These are phyloP conservation scores for Calocera cornea DNA, from an alignment of 768 basidiomycete species.

Conservation along the genomic window DNA sequence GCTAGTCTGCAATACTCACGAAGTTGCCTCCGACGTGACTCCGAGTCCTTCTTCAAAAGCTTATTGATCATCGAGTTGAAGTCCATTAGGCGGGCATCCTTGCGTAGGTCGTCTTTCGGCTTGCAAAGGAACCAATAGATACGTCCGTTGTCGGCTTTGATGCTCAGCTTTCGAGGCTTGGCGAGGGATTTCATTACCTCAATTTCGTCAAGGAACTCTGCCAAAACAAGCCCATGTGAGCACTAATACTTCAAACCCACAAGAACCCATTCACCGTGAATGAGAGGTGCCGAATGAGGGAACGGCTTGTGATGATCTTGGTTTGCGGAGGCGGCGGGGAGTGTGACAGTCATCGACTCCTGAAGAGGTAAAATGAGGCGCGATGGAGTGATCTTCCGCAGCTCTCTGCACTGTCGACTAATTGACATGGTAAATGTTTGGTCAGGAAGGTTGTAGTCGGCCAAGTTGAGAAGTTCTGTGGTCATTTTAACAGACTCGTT, in stretches of 20 bases:
- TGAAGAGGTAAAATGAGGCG: conserved; percentile 80
- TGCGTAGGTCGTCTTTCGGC: conserved; percentile 92
- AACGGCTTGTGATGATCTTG: conserved; percentile 65
- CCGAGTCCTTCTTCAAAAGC: conserved; percentile 81
- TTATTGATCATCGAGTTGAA: conserved; percentile 97
- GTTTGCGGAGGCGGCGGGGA: conserved; percentile 60
- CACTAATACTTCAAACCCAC: not conserved
- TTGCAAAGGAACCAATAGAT: conserved; percentile 87
- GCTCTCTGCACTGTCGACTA: conserved; percentile 40
- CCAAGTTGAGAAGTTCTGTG: conserved; percentile 48
- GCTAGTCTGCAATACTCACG: conserved; percentile 38
- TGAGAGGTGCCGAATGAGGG: conserved; percentile 58
- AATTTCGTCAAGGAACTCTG: conserved; percentile 71
- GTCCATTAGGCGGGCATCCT: conserved; percentile 96
- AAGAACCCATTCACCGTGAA: conserved; percentile 42
- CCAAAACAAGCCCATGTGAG: not conserved
- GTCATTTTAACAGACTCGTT: conserved; percentile 47
- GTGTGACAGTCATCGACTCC: conserved; percentile 73
- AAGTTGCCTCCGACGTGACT: conserved; percentile 78
- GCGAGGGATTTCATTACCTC: conserved; percentile 86
- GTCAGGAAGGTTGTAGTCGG: conserved; percentile 39
- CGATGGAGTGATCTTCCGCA: conserved; percentile 46
- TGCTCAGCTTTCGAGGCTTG: conserved; percentile 79
- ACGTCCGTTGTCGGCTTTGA: conserved; percentile 69
- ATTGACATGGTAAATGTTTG: conserved; percentile 27